Conservation (phyloP, 495 filamentous ascomycete genomes). For the Glonium stellatum region DNA sequence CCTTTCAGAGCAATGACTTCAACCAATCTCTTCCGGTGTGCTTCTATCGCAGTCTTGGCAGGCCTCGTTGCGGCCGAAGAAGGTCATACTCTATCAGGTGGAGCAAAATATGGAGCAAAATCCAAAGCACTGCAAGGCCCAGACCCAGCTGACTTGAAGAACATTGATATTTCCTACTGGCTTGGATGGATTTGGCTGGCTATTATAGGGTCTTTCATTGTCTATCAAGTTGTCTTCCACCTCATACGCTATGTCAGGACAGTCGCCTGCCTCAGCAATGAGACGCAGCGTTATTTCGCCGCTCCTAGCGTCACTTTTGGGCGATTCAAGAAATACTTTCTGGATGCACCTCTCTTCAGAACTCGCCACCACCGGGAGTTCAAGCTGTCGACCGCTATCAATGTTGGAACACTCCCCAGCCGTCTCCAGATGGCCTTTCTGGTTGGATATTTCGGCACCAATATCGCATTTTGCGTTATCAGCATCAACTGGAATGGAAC, state of each 20-base stretch:
- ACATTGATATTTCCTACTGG: constrained; percentile 21
- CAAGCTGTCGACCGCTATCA: constrained; percentile 65
- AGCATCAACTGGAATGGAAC: constrained; percentile 49
- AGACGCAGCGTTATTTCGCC: constrained; percentile 39
- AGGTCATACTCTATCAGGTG: not conserved
- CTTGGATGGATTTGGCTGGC: constrained; percentile 28
- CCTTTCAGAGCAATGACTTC: constrained; percentile 15
- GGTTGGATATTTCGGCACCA: constrained; percentile 54
- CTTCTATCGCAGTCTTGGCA: constrained; percentile 9
- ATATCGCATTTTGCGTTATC: constrained; percentile 56
- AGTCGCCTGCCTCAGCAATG: constrained; percentile 32
- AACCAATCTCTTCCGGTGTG: constrained; percentile 6
- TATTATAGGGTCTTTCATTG: constrained; percentile 18
- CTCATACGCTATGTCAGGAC: constrained; percentile 30
- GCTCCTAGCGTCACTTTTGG: constrained; percentile 36
- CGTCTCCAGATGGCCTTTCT: constrained; percentile 74
- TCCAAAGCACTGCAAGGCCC: constrained; percentile 13
- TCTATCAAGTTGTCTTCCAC: constrained; percentile 28
- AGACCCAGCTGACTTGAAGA: constrained; percentile 17
- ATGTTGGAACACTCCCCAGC: constrained; percentile 78
- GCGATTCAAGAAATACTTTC: constrained; percentile 63
- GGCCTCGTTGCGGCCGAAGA: constrained; percentile 3
- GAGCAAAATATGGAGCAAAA: constrained; percentile 4
- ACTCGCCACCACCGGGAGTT: constrained; percentile 84
- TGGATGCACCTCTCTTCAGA: constrained; percentile 77